These are phyloP conservation scores for Lactarius trivialis DNA, from an alignment of 768 basidiomycete species.

Conservation along the genomic window DNA sequence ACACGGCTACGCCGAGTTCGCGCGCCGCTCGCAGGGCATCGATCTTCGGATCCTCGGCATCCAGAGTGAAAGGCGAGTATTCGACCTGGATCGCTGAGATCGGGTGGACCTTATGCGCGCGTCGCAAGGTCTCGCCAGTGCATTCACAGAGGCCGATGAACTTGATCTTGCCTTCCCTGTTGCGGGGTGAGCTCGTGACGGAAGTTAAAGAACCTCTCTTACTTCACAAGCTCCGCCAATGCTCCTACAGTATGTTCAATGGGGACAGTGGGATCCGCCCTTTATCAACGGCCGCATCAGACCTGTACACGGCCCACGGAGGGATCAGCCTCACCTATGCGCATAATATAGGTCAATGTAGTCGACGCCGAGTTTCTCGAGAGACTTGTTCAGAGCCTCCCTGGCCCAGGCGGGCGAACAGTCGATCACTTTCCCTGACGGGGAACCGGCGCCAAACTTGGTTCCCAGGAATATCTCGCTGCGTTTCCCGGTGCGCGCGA, in stretches of 20 bases:
- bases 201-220: conserved; percentile 27
- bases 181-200: background rate
- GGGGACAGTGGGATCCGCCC: conserved; percentile 16
- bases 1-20: conserved; percentile 37
- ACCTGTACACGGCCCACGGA: background rate
- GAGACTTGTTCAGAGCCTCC: conserved; percentile 25
- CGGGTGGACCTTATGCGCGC: conserved; percentile 35
- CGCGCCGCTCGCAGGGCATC: conserved; percentile 31
- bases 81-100: conserved; percentile 35
- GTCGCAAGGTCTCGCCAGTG: conserved; percentile 31
- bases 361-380: conserved; percentile 29
- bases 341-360: conserved; percentile 32
- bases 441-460: conserved; percentile 31
- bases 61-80: conserved; percentile 34
- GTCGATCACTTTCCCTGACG: conserved; percentile 19
- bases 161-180: conserved; percentile 32
- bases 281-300: background rate
- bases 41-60: conserved; percentile 32
- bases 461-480: conserved; percentile 41
- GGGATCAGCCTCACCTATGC: conserved; percentile 24
- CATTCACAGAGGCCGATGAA: conserved; percentile 34
- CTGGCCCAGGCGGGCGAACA: conserved; percentile 28
- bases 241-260: conserved; percentile 21
- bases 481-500: conserved; percentile 49
- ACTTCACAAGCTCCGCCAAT: conserved; percentile 27